A percentile compares a stretch with the other conserved stretches of the same genome.
Evolutionary conservation across 371 early-diverging fungal species (phyloP).

Genomic region (Batrachochytrium dendrobatidis): DNA sequence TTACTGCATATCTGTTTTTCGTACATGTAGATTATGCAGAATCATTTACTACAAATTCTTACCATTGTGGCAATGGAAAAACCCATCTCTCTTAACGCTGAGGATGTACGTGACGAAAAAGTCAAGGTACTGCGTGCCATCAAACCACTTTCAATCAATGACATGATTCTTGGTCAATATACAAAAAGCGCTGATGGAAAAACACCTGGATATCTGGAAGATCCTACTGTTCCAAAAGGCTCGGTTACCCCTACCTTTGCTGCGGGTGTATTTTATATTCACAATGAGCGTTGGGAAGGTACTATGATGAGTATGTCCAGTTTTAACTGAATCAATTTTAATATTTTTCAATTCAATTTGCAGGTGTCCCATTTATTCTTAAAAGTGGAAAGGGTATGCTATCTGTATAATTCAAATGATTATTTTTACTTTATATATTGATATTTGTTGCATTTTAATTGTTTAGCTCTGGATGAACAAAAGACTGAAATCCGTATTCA

Average conservation of each 20-base stretch:
- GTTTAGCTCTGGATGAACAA: conserved; percentile 75
- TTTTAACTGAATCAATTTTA: conserved; percentile 6
- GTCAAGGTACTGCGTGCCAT: conserved; percentile 83
- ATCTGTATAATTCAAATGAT: neutral
- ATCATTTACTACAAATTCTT: conserved; percentile 89
- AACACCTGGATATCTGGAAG: conserved; percentile 85
- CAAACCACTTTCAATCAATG: conserved; percentile 61
- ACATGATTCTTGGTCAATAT: conserved; percentile 89
- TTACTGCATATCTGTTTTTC: neutral
- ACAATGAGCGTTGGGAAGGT: conserved; percentile 93
- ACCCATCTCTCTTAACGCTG: conserved; percentile 77
- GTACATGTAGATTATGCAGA: conserved; percentile 77
- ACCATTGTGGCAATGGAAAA: conserved; percentile 90
- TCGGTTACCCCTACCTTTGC: conserved; percentile 91
- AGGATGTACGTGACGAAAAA: conserved; percentile 84
- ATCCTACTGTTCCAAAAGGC: conserved; percentile 74
- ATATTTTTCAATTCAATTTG: conserved; percentile 26
- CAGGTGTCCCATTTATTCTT: conserved; percentile 93
- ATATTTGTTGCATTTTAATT: neutral
- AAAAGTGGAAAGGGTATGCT: conserved; percentile 84
- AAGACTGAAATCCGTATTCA: conserved; percentile 94
- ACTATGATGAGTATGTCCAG: conserved; percentile 12
- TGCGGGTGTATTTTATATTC: conserved; percentile 70
- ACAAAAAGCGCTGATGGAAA: conserved; percentile 60
- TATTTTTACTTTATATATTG: neutral